Evolutionary conservation across 75 land plant species (phyloP), one percentile per base, ranked within the genome.

Genomic region (Adiantum capillusveneris): DNA sequence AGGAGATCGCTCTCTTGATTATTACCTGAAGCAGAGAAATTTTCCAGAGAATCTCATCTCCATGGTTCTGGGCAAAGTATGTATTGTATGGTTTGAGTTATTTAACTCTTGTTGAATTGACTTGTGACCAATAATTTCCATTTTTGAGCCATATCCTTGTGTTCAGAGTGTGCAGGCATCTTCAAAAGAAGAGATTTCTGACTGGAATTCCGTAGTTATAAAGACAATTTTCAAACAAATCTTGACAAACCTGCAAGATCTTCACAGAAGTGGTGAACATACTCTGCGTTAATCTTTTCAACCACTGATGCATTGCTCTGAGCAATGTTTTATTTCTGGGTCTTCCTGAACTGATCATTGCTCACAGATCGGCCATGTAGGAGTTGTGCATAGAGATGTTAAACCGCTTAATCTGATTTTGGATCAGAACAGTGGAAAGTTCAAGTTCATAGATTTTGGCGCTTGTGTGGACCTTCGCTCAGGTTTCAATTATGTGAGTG

Each of bases 381-480:
- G 69, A 46, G 63, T 66, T 6, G 69, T 66, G 16, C 69, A 66
- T 48, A 62, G 69, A 13, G 69, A 66, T 31, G 50, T 66, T 20
- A 66, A 66, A 60, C 69, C 69, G 12, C 39, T 50, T 11, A 66
- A 66, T 50, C 50, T 66, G 19, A 59, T 66, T 13, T 37, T 66
- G 37, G 45, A 27, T 49, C 31, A 58, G 44, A 62, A 46, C 19
- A 27, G 62, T 29, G 69, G 62, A 25, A 57, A 44, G 13, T 66
- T 66, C 42, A 66, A 66, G 53, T 31, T 66, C 52, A 58, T 66
- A 29, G 69, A 66, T 39, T 48, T 66, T 45, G 69, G 69, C 30
- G 69, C 69, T 31, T 66, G 69, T 41, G 69, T 66, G 25, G 62
- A 66, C 41, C 44, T 66, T 20, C 69, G 69, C 22, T 66, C 69